Evolutionary conservation across 2,329 filamentous ascomycete species (phyloP).

Genomic region (Neonectria magnoliae): DNA sequence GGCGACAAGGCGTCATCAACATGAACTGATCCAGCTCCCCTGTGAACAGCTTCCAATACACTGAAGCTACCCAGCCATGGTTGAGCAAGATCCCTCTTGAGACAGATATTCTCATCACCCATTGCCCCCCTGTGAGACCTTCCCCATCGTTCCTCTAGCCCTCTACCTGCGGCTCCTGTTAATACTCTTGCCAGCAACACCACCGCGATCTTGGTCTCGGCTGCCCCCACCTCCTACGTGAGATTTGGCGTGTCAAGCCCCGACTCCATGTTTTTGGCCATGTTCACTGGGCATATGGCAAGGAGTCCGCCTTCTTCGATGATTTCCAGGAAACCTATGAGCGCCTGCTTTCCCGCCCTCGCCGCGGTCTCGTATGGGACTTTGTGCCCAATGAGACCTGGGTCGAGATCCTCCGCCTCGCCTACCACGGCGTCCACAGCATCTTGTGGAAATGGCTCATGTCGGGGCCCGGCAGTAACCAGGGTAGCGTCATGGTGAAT

Average conservation of each 20-base stretch:
- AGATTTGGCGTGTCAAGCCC: slow-evolving; percentile 79
- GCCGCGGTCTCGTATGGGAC: slow-evolving; percentile 56
- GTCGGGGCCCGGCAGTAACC: slow-evolving; percentile 61
- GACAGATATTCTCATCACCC: slow-evolving; percentile 83
- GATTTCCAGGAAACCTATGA: slow-evolving; percentile 78
- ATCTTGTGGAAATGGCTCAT: slow-evolving; percentile 67
- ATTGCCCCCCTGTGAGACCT: slow-evolving; percentile 73
- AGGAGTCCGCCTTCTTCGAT: slow-evolving; percentile 78
- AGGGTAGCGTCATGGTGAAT: slow-evolving; percentile 65
- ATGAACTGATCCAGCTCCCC: slow-evolving; percentile 12
- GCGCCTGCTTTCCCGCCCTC: slow-evolving; percentile 61
- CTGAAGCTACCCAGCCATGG: slow-evolving; percentile 74
- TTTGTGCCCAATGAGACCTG: slow-evolving; percentile 58
- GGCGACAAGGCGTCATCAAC: background rate
- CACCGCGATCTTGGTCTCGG: slow-evolving; percentile 77
- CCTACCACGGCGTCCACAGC: slow-evolving; percentile 57
- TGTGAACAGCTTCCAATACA: slow-evolving; percentile 75
- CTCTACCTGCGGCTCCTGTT: background rate
- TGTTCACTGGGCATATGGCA: slow-evolving; percentile 79
- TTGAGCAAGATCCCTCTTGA: slow-evolving; percentile 73
- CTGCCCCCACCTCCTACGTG: slow-evolving; percentile 74
- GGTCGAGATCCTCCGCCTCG: slow-evolving; percentile 56
- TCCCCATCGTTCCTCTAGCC: background rate
- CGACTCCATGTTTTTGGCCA: slow-evolving; percentile 86
- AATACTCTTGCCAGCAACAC: slow-evolving; percentile 57